Percentiles rank a stretch among this genome's conserved stretches.
These are phyloP conservation scores for Clathrus columnatus DNA, from an alignment of 768 basidiomycete genomes.

Conservation along the genomic window DNA sequence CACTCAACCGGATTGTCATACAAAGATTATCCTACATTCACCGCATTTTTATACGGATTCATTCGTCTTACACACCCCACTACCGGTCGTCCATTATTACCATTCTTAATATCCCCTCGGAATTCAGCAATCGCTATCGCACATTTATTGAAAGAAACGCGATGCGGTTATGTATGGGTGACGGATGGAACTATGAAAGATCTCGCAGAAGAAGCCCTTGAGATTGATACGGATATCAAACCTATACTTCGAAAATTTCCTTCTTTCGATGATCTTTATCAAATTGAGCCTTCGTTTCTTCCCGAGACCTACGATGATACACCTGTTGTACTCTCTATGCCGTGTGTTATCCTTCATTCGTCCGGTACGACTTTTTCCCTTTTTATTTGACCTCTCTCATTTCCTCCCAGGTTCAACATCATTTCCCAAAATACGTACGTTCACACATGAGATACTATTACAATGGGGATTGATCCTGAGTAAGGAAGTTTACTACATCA, in stretches of 20 bases:
- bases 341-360: conserved; percentile 11
- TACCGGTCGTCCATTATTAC: neutral
- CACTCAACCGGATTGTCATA: neutral
- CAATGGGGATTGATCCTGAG: conserved; percentile 13
- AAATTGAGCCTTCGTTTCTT: neutral
- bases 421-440: conserved; percentile 21
- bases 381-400: neutral
- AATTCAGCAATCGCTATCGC: neutral
- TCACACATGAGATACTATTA: conserved; percentile 13
- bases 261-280: conserved; percentile 15
- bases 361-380: conserved; percentile 12
- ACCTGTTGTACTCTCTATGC: neutral
- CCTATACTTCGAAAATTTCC: conserved; percentile 11
- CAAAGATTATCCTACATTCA: conserved; percentile 22
- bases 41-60: conserved; percentile 2
- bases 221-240: conserved; percentile 6
- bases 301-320: conserved; percentile 12
- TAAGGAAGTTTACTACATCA: conserved; percentile 1
- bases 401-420: conserved; percentile 18
- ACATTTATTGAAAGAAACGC: conserved; percentile 22
- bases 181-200: conserved; percentile 8
- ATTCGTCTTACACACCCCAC: neutral
- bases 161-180: conserved; percentile 18
- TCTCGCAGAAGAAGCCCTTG: conserved; percentile 14
- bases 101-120: neutral